Evolutionary conservation across 345 rosid species (phyloP).

Genomic region (Lumnitzera racemosa): DNA sequence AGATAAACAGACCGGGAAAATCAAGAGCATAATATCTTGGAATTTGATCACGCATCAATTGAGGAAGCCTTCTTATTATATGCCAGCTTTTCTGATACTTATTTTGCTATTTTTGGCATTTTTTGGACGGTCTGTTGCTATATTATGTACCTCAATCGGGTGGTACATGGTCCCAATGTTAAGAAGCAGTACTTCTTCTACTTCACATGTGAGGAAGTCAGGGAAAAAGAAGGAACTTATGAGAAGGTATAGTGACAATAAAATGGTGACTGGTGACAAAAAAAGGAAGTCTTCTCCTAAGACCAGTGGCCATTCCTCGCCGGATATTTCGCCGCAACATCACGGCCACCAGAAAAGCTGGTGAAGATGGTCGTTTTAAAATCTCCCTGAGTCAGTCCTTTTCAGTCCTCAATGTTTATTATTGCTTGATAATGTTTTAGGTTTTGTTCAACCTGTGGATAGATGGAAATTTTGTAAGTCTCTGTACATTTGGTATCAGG

Average conservation of each 20-base stretch:
- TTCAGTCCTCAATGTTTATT: constrained; percentile 1
- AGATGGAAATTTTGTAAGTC: too few species aligned
- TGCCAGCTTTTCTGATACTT: constrained; percentile 43
- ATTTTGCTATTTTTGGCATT: constrained; percentile 49
- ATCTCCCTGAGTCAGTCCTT: neutral
- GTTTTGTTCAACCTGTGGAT: too few species aligned
- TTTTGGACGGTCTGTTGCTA: constrained; percentile 58
- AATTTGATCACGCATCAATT: constrained; percentile 16
- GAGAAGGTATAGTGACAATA: constrained; percentile 39
- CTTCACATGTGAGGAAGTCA: constrained; percentile 10
- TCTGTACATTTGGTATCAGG: neutral
- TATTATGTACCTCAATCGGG: constrained; percentile 48
- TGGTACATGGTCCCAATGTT: constrained; percentile 66
- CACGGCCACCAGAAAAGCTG: constrained; percentile 21
- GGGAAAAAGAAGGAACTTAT: constrained; percentile 40
- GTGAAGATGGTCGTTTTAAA: constrained; percentile 3
- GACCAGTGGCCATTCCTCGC: constrained; percentile 6
- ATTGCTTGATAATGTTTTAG: neutral
- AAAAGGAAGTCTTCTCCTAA: constrained; percentile 20
- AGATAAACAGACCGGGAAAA: constrained; percentile 10
- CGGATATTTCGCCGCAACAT: constrained; percentile 9
- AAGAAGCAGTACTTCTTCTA: constrained; percentile 6
- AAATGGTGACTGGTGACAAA: neutral
- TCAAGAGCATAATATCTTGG: constrained; percentile 8
- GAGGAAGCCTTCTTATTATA: constrained; percentile 40